Conservation (phyloP, 495 filamentous ascomycete species). For the Bryoglossum gracile region DNA sequence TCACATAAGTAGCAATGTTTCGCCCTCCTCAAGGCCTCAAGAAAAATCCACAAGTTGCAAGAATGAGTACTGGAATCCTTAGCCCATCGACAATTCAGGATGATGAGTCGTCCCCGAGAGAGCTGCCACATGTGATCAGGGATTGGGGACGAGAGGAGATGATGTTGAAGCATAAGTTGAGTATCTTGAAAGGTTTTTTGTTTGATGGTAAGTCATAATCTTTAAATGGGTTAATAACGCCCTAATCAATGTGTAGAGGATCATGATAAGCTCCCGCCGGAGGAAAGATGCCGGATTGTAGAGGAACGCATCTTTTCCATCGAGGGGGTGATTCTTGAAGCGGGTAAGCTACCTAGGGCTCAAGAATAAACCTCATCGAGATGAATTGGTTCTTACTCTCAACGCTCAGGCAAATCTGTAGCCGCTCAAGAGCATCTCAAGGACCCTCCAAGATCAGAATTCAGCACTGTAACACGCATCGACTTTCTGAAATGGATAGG, state of each 20-base stretch:
- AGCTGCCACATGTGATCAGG: not conserved
- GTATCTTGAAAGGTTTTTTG: slow-evolving; percentile 3
- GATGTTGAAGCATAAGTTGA: slow-evolving; percentile 10
- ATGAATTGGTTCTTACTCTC: not conserved
- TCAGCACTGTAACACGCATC: not conserved
- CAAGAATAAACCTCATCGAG: not conserved
- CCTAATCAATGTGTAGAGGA: not conserved
- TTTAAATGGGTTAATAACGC: not conserved
- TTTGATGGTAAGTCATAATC: slow-evolving; percentile 1
- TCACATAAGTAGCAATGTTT: not conserved
- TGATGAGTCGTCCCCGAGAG: not conserved
- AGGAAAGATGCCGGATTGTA: slow-evolving; percentile 11
- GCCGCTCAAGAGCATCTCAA: slow-evolving; percentile 6
- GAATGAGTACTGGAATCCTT: slow-evolving; percentile 1
- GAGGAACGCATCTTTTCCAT: not conserved
- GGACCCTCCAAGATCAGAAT: not conserved
- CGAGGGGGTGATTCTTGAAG: slow-evolving; percentile 1
- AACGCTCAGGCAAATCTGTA: slow-evolving; percentile 1
- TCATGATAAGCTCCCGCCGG: not conserved
- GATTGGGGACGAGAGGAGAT: slow-evolving; percentile 4
- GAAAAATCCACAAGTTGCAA: not conserved
- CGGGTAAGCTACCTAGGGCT: not conserved
- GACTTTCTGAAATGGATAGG: slow-evolving; percentile 7
- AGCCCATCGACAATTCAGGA: not conserved
- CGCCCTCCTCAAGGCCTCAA: not conserved